These are phyloP conservation scores for Stevia rebaudiana DNA, from an alignment of 140 eudicot genomes.

Conservation along the genomic window DNA sequence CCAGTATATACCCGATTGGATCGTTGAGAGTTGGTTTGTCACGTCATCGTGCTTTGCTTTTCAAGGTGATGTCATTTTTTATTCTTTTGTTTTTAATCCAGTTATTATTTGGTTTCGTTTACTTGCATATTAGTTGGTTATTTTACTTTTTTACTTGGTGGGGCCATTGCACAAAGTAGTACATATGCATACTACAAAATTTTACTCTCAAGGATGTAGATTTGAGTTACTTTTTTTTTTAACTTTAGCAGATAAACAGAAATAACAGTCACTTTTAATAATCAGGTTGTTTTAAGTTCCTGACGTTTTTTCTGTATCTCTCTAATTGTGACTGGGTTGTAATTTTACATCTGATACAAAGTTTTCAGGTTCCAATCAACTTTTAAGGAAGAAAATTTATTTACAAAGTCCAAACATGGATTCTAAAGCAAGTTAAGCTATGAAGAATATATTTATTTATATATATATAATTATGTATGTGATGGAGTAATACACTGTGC, in stretches of 20 bases:
- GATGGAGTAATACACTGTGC: neutral
- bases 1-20: slow-evolving; percentile 85
- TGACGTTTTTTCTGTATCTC: neutral
- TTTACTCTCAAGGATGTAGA: neutral
- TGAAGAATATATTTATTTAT: no score
- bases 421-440: neutral
- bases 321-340: neutral
- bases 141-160: neutral
- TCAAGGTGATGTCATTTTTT: slow-evolving; percentile 54
- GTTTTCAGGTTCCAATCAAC: neutral
- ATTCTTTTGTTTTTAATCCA: slow-evolving; percentile 4
- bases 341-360: neutral
- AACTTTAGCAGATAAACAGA: neutral
- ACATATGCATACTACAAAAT: neutral
- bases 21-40: slow-evolving; percentile 74
- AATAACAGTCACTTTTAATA: neutral
- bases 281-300: neutral
- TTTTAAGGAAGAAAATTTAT: neutral
- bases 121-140: neutral
- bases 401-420: neutral
- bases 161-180: slow-evolving; percentile 3
- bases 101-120: neutral
- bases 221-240: neutral
- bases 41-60: slow-evolving; percentile 98
- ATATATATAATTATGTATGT: neutral